A percentile compares a stretch with the other conserved stretches of the same genome.
These are phyloP conservation scores for Garcia nutans DNA, from an alignment of 345 rosid species.

Conservation along the genomic window DNA sequence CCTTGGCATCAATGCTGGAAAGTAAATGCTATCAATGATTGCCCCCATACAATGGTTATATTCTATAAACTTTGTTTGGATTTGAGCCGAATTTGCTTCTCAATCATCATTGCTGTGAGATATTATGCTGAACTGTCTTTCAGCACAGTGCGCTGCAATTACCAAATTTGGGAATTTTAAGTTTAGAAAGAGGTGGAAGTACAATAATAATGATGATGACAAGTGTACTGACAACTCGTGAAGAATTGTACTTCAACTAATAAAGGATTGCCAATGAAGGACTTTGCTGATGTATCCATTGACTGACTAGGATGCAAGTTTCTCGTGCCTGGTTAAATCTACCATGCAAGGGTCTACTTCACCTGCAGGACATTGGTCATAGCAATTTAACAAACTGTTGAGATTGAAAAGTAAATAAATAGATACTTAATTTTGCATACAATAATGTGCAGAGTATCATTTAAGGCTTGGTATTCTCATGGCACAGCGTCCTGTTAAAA, in stretches of 20 bases:
- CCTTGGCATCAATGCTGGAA: background rate
- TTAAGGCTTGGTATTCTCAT: background rate
- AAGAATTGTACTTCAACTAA: background rate
- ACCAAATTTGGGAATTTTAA: background rate
- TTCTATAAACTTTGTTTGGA: background rate
- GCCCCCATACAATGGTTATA: background rate
- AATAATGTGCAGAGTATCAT: background rate
- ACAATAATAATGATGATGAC: conserved; percentile 1
- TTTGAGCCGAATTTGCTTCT: background rate
- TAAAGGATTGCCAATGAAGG: background rate
- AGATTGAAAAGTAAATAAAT: background rate
- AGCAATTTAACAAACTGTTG: background rate
- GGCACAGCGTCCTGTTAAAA: background rate
- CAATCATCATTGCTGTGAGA: background rate
- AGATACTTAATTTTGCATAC: background rate
- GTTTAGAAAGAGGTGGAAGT: background rate
- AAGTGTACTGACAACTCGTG: conserved; percentile 1
- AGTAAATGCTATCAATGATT: background rate
- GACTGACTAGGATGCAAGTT: background rate
- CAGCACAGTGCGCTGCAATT: background rate
- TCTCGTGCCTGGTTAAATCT: background rate
- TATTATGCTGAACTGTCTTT: background rate
- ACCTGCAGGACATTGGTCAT: background rate
- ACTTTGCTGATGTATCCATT: background rate
- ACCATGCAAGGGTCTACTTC: too few relatives aligned